Conservation (phyloP, 768 basidiomycete species). For the Russula foetens region DNA sequence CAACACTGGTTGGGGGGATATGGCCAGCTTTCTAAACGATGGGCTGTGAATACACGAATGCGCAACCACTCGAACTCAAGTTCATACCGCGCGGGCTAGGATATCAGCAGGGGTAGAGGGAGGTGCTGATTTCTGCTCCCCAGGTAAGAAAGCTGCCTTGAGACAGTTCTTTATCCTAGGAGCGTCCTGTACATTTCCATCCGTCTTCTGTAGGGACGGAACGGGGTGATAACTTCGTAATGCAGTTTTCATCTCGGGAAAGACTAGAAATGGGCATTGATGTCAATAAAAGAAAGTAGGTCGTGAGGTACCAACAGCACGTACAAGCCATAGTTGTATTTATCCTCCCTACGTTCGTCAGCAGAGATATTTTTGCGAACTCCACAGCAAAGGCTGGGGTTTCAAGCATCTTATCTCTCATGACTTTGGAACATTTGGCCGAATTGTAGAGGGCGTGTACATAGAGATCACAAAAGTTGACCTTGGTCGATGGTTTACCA, state of each 20-base stretch:
- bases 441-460: constrained; percentile 74
- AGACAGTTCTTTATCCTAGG: constrained; percentile 88
- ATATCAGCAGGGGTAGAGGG: constrained; percentile 74
- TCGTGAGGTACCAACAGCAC: constrained; percentile 22
- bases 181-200: constrained; percentile 83
- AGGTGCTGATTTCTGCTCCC: constrained; percentile 54
- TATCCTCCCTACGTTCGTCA: constrained; percentile 86
- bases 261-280: constrained; percentile 42
- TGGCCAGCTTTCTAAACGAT: constrained; percentile 43
- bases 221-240: constrained; percentile 85
- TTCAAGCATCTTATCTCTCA: constrained; percentile 83
- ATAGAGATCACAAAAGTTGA: constrained; percentile 79
- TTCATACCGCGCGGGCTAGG: constrained; percentile 52
- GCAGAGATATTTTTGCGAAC: constrained; percentile 73
- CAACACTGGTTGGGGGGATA: constrained; percentile 76
- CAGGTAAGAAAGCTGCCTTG: constrained; percentile 68
- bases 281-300: constrained; percentile 10
- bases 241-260: constrained; percentile 90
- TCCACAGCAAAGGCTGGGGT: constrained; percentile 71
- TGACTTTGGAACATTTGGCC: constrained; percentile 77
- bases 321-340: constrained; percentile 88
- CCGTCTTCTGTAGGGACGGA: constrained; percentile 83
- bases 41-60: constrained; percentile 8
- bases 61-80: constrained; percentile 8
- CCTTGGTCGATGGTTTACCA: constrained; percentile 36